Conservation (phyloP, 495 filamentous ascomycete genomes). For the Aspergillus mulundensis region DNA sequence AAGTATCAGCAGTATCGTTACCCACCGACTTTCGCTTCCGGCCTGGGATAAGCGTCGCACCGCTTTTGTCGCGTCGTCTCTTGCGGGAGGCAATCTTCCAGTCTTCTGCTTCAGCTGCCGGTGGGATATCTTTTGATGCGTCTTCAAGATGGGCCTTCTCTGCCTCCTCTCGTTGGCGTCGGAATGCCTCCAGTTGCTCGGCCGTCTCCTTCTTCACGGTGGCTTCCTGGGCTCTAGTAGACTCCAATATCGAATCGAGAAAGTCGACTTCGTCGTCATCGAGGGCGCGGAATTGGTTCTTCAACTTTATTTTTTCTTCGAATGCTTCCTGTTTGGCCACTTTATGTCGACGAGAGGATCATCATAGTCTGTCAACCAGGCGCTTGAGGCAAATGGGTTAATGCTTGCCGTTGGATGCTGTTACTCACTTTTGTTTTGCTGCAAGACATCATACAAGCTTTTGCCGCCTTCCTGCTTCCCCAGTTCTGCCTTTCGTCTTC, state of each 20-base stretch:
- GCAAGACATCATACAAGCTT: constrained; percentile 79
- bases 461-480: constrained; percentile 58
- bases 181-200: constrained; percentile 67
- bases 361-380: constrained; percentile 53
- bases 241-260: constrained; percentile 71
- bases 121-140: constrained; percentile 30
- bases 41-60: constrained; percentile 50
- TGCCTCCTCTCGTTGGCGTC: constrained; percentile 62
- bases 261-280: constrained; percentile 95
- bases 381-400: neutral
- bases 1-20: constrained; percentile 8
- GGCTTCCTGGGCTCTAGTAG: constrained; percentile 66
- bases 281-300: constrained; percentile 90
- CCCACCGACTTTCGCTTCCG: constrained; percentile 52
- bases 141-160: constrained; percentile 49
- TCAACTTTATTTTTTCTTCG: constrained; percentile 79
- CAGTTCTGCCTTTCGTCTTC: constrained; percentile 55
- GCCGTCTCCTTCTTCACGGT: constrained; percentile 68
- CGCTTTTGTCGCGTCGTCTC: constrained; percentile 55
- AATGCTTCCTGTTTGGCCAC: constrained; percentile 95
- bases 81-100: constrained; percentile 56
- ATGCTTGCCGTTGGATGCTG: neutral
- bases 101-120: constrained; percentile 41
- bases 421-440: constrained; percentile 86
- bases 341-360: constrained; percentile 33